Evolutionary conservation across 371 early-diverging fungal species (phyloP), one percentile per base, ranked within the genome.

Genomic region (Parasitella parasitica): DNA sequence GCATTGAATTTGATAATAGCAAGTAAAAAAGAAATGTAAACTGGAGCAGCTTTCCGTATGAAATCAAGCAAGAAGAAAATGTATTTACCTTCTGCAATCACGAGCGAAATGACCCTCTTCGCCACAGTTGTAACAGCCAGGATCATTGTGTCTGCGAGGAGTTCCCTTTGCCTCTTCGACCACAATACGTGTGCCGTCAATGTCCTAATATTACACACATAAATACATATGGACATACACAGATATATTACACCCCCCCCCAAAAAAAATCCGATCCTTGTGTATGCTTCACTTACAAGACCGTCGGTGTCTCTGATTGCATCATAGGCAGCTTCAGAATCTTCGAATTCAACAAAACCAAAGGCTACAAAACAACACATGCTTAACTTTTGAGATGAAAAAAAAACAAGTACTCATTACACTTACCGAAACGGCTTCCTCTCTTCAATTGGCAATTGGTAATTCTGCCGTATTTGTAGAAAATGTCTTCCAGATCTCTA

Each of bases 241-340:
- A 7, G 1, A 30, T 13, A 38, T 36, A n/a, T n/a, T n/a, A n/a
- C n/a, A n/a, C n/a, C n/a, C n/a, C n/a, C n/a, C n/a, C n/a, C n/a
- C n/a, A n/a, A n/a, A n/a, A n/a, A n/a, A n/a, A n/a, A n/a, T n/a
- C n/a, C n/a, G n/a, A n/a, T n/a, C n/a, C n/a, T n/a, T n/a, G n/a
- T n/a, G n/a, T n/a, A n/a, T n/a, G n/a, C n/a, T n/a, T n/a, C 2
- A 59, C 61, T 54, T 63, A 73, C 73, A 66, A 79, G 70, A 6
- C 88, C 87, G 63, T 88, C 80, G 32, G 78, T 75, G 60, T 82
- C 82, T 64, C 79, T 78, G 51, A 90, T 80, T 38, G 91, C 90
- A 65, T 86, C 84, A 30, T 86, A 83, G 37, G 90, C 90, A 66
- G 89, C 90, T 32, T 88, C 85, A 18, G 71, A 72, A 63, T 89